Evolutionary conservation across 331 rosid species (phyloP).

Genomic region (Stylosanthes scabra): DNA sequence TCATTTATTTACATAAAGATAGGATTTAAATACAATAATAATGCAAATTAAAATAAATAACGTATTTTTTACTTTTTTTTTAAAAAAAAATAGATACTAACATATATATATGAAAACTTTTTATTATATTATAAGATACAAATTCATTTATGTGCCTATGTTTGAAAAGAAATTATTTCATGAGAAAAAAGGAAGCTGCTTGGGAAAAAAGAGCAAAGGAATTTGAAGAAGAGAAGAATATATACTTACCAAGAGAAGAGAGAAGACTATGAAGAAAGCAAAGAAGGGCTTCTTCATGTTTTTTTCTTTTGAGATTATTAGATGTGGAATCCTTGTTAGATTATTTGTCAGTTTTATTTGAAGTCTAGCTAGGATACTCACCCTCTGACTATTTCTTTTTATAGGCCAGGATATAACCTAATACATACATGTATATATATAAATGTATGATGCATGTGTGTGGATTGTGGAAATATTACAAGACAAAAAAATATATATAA

Average conservation of each 20-base stretch:
- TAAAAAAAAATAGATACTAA: too few relatives aligned
- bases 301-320: not conserved
- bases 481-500: too few relatives aligned
- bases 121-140: too few relatives aligned
- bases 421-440: not conserved
- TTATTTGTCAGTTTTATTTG: slow-evolving; percentile 28
- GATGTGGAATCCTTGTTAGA: slow-evolving; percentile 27
- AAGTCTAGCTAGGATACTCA: slow-evolving; percentile 30
- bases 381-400: slow-evolving; percentile 44
- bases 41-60: too few relatives aligned
- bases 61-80: too few relatives aligned
- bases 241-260: slow-evolving; percentile 68
- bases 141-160: too few relatives aligned
- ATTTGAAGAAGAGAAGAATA: not conserved
- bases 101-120: too few relatives aligned
- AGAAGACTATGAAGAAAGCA: slow-evolving; percentile 49
- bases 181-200: not conserved
- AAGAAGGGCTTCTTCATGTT: slow-evolving; percentile 68
- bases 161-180: too few relatives aligned
- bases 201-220: not conserved
- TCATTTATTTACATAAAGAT: too few relatives aligned
- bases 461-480: not conserved
- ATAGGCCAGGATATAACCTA: slow-evolving; percentile 40
- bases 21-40: too few relatives aligned
- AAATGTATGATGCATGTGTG: not conserved